Percentiles rank a stretch among this genome's conserved stretches.
Conservation (phyloP, 148 eudicot species). For the Cornus kousa region DNA sequence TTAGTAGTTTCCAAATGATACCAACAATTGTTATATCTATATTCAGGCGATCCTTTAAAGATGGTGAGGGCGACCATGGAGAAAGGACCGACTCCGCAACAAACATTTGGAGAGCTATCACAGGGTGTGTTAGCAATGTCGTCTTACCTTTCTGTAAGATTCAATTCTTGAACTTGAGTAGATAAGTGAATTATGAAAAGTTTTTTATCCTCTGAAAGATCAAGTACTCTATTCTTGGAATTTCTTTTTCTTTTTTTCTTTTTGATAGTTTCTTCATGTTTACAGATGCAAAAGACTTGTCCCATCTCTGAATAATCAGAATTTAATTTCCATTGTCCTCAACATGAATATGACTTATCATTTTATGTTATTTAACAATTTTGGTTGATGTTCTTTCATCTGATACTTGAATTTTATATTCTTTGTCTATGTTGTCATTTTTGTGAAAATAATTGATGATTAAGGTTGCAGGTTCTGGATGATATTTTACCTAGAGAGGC, state of each 20-base stretch:
- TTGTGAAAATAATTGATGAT: constrained; percentile 11
- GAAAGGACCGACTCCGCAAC: constrained; percentile 39
- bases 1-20: not conserved
- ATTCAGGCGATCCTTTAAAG: constrained; percentile 35
- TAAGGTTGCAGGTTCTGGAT: constrained; percentile 47
- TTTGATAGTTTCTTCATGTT: not conserved
- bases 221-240: not conserved
- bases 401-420: not conserved
- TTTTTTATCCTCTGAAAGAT: not conserved
- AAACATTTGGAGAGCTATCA: constrained; percentile 48
- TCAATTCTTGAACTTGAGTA: constrained; percentile 9
- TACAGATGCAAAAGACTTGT: not conserved
- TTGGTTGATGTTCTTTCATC: not conserved
- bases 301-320: not conserved
- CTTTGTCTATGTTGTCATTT: not conserved
- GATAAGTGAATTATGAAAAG: not conserved
- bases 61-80: constrained; percentile 35
- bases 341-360: not conserved
- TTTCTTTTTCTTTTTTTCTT: not conserved
- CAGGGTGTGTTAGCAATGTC: constrained; percentile 40
- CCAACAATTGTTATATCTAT: not conserved
- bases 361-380: not conserved
- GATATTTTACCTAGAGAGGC: constrained; percentile 50
- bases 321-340: not conserved
- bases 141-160: constrained; percentile 59